A percentile compares a stretch with the other conserved stretches of the same genome.
Evolutionary conservation across 1,139 yeast species (phyloP).

Genomic region (Yamadazyma siamensis): DNA sequence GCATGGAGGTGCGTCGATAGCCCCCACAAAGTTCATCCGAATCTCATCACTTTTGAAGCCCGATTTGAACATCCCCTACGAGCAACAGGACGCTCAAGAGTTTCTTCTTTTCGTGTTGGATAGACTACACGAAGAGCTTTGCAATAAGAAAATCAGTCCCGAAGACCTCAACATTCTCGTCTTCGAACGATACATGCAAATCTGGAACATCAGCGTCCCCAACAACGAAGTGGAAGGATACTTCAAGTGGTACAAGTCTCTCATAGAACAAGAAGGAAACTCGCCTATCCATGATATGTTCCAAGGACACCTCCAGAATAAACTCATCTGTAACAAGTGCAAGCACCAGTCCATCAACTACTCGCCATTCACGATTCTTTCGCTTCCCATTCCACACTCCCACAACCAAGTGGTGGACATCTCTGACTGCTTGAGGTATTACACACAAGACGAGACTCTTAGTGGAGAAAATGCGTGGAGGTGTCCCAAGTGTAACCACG

Average conservation of each 20-base stretch:
- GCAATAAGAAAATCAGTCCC: conserved; percentile 18
- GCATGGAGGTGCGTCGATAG: conserved; percentile 60
- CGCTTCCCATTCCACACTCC: conserved; percentile 61
- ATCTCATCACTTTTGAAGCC: conserved; percentile 55
- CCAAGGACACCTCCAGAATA: conserved; percentile 68
- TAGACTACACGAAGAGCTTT: conserved; percentile 64
- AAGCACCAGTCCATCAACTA: conserved; percentile 55
- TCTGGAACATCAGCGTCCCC: conserved; percentile 32
- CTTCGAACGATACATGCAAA: conserved; percentile 24
- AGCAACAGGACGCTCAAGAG: conserved; percentile 80
- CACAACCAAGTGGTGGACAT: conserved; percentile 33
- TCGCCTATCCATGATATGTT: conserved; percentile 64
- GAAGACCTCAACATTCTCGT: conserved; percentile 13
- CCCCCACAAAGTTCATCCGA: conserved; percentile 62
- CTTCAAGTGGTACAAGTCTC: conserved; percentile 53
- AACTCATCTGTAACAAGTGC: conserved; percentile 61
- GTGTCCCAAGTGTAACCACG: conserved; percentile 63
- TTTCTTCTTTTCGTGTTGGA: conserved; percentile 65
- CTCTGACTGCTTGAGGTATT: conserved; percentile 63
- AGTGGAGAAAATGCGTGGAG: conserved; percentile 78
- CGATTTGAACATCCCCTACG: conserved; percentile 62
- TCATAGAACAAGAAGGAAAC: conserved; percentile 53
- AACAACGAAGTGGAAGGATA: conserved; percentile 47
- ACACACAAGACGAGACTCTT: conserved; percentile 64
- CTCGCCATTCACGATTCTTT: conserved; percentile 60